These are phyloP conservation scores for Angomonas ambiguus DNA, from an alignment of 208 protist species.

Conservation along the genomic window DNA sequence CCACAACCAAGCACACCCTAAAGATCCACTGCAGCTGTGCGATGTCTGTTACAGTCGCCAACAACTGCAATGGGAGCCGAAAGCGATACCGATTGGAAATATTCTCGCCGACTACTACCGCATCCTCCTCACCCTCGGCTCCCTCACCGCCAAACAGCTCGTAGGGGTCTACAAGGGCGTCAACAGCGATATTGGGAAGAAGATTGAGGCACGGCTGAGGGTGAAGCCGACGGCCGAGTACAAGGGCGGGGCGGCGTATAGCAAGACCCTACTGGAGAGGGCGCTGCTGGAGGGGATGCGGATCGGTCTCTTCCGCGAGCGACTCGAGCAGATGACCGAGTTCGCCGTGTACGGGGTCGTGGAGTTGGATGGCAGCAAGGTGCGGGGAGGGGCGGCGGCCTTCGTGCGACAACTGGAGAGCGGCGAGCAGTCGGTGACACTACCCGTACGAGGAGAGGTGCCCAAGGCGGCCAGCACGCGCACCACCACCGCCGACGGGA, in stretches of 20 bases:
- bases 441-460: neutral
- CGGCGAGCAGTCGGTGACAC: neutral
- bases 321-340: slow-evolving; percentile 35
- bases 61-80: slow-evolving; percentile 45
- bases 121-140: slow-evolving; percentile 61
- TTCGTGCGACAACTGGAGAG: neutral
- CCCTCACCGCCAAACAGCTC: slow-evolving; percentile 78
- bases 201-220: slow-evolving; percentile 67
- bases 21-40: slow-evolving; percentile 40
- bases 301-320: slow-evolving; percentile 63
- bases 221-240: slow-evolving; percentile 77
- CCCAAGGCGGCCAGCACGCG: neutral
- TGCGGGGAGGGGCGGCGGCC: neutral
- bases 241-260: slow-evolving; percentile 52
- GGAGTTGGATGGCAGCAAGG: neutral
- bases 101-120: slow-evolving; percentile 63
- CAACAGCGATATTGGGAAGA: slow-evolving; percentile 61
- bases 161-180: slow-evolving; percentile 72
- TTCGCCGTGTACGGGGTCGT: neutral
- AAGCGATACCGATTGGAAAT: slow-evolving; percentile 27
- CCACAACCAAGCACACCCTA: slow-evolving; percentile 1
- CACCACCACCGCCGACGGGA: neutral
- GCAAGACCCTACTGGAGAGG: slow-evolving; percentile 57
- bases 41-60: slow-evolving; percentile 82
- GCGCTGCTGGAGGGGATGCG: slow-evolving; percentile 64